Percentiles rank a stretch among this genome's conserved stretches.
Conservation (phyloP, 1,284 basidiomycete genomes). For the Boletus sp. region DNA sequence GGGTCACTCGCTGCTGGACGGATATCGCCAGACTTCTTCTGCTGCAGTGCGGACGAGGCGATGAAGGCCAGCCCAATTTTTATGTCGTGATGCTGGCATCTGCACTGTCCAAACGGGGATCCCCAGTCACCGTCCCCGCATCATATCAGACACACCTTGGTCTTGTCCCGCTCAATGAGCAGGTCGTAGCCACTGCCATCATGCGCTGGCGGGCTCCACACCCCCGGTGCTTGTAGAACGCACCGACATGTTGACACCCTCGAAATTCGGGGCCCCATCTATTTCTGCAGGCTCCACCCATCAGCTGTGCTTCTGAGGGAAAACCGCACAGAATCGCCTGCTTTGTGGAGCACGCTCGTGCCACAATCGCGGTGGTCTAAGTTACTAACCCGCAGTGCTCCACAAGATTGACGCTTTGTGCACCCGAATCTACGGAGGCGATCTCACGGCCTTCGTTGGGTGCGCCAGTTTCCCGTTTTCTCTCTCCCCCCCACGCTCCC, state of each 20-base stretch:
- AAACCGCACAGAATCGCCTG: background rate
- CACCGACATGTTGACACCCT: background rate
- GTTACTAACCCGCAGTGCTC: conserved; percentile 5
- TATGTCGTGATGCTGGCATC: conserved; percentile 6
- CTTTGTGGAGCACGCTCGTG: background rate
- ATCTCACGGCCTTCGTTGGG: background rate
- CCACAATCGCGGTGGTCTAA: background rate
- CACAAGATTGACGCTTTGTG: conserved; percentile 15
- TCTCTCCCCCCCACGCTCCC: background rate
- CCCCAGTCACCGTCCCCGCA: background rate
- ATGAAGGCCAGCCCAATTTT: conserved; percentile 1
- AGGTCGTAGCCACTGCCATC: no score
- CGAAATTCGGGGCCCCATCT: background rate
- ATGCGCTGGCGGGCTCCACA: background rate
- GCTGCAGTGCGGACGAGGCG: conserved; percentile 11
- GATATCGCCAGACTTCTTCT: background rate
- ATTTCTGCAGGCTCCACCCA: background rate
- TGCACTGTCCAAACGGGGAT: conserved; percentile 5
- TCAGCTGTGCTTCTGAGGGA: background rate
- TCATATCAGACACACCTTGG: no score
- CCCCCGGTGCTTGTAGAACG: background rate
- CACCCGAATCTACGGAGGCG: background rate
- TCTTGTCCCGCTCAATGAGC: no score
- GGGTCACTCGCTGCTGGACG: background rate
- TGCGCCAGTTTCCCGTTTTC: background rate